Base-by-base conservation (phyloP, 768 basidiomycete species). In the Amylocystis lapponica region DNA sequence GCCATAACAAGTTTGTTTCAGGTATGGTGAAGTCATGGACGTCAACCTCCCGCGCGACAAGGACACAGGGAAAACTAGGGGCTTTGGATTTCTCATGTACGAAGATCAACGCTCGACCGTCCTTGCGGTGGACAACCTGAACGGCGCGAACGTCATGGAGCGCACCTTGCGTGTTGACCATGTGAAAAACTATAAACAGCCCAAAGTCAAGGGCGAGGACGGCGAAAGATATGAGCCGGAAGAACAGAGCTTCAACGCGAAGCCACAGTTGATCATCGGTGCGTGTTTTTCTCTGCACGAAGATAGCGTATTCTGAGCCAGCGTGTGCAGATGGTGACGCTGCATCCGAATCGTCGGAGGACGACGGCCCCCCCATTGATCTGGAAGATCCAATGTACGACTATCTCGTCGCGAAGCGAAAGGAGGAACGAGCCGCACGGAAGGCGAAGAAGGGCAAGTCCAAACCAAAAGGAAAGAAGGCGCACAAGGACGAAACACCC, bases 311-410 rank as follows among this genome's bases (percentile, higher is more conserved):
- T 14, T 17, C 17, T 11, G n/a, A 20, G 12, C 25, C 20, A 2
- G 16, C 7, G 10, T 31, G 21, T 37, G 17, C 48, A 76, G 85
- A 73, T 27, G 76, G 68, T 17, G 75, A 62, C 31, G 72, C 61
- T 1, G 75, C 61, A 3, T 80, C 84, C 5, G 83, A 86, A 26
- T 82, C 83, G 4, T 83, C 84, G 2, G 81, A 68, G 13, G 75
- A 76, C 2, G 74, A 81, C 14, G 73, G 67, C 14, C 75, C 81
- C 21, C 72, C 78, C 8, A 86, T 96, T 44, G 94, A 98, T 61
- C 89, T 88, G 1, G 95, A 98, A 59, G 96, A 99, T 64, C 96
- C 96, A 1, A 98, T 99, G 96, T 79, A 84, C 22, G 94, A 93
- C 48, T 98, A 89, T 60, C 70, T 99, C 26, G 66, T 93, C 29